Conservation (phyloP, 1,284 basidiomycete species). For the Neonothopanus nambi region DNA sequence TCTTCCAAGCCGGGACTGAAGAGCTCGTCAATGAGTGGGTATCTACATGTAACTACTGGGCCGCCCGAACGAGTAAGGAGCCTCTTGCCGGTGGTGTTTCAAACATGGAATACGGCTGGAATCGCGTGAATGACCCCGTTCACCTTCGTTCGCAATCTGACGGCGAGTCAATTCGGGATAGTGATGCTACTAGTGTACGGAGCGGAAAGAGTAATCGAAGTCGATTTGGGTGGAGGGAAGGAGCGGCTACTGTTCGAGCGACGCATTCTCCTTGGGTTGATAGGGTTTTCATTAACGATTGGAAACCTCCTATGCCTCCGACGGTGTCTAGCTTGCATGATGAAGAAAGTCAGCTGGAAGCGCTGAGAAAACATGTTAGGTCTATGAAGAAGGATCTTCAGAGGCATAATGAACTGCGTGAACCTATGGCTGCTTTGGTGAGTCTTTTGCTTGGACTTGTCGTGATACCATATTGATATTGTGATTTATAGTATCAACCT, state of each 20-base stretch:
- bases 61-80: slow-evolving; percentile 90
- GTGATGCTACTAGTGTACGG: slow-evolving; percentile 61
- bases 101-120: slow-evolving; percentile 99
- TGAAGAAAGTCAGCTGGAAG: slow-evolving; percentile 90
- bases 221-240: slow-evolving; percentile 67
- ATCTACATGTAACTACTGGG: slow-evolving; percentile 98
- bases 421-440: slow-evolving; percentile 83
- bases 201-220: slow-evolving; percentile 69
- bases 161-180: slow-evolving; percentile 49
- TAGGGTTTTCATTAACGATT: slow-evolving; percentile 86
- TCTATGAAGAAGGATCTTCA: slow-evolving; percentile 79
- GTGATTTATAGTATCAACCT: slow-evolving; percentile 67
- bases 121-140: slow-evolving; percentile 55
- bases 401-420: slow-evolving; percentile 81
- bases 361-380: slow-evolving; percentile 77
- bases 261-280: slow-evolving; percentile 73
- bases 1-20: slow-evolving; percentile 98
- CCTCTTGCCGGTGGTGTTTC: slow-evolving; percentile 93
- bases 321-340: slow-evolving; percentile 83
- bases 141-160: slow-evolving; percentile 61
- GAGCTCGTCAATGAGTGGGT: slow-evolving; percentile 98
- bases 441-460: slow-evolving; percentile 27
- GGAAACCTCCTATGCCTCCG: slow-evolving; percentile 88
- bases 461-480: slow-evolving; percentile 9
- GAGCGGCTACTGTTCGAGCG: slow-evolving; percentile 59